phyloP scores from a whole-genome alignment of 1,139 yeast genomes.

The Magnusiomyces fungicola region DNA sequence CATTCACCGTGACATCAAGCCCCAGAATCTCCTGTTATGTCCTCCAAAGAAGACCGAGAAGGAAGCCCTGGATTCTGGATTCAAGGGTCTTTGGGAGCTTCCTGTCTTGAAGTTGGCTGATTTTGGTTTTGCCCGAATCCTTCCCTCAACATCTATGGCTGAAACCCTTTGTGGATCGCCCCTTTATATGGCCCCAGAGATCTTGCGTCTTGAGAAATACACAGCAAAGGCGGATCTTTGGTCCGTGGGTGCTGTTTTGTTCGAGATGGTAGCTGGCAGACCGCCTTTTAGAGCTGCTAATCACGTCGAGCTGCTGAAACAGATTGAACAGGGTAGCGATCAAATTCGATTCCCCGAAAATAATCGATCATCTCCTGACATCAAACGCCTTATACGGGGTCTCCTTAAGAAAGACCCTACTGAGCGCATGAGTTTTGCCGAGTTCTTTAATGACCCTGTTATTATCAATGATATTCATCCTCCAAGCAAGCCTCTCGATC shows the following conservation, averaged over 20 bases:
- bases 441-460: constrained; percentile 60
- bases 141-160: constrained; percentile 89
- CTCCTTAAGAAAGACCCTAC: constrained; percentile 77
- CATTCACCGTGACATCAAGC: constrained; percentile 91
- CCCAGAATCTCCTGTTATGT: constrained; percentile 78
- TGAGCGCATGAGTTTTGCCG: constrained; percentile 80
- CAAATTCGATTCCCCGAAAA: constrained; percentile 63
- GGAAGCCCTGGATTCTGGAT: constrained; percentile 51
- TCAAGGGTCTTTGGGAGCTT: constrained; percentile 75
- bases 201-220: constrained; percentile 85
- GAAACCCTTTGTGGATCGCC: constrained; percentile 98
- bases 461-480: constrained; percentile 43
- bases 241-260: constrained; percentile 96
- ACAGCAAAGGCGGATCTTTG: constrained; percentile 96
- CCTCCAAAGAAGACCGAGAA: constrained; percentile 62
- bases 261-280: constrained; percentile 89
- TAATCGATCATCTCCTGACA: constrained; percentile 44
- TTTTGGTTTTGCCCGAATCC: constrained; percentile 92
- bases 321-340: constrained; percentile 77
- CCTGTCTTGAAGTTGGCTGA: constrained; percentile 93
- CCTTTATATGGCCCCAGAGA: constrained; percentile 96
- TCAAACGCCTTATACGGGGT: constrained; percentile 63
- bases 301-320: constrained; percentile 79
- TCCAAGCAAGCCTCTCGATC: constrained; percentile 50
- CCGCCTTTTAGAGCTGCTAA: constrained; percentile 94